Evolutionary conservation across 2,329 filamentous ascomycete species (phyloP).

Genomic region (Harringtonia aguacate): DNA sequence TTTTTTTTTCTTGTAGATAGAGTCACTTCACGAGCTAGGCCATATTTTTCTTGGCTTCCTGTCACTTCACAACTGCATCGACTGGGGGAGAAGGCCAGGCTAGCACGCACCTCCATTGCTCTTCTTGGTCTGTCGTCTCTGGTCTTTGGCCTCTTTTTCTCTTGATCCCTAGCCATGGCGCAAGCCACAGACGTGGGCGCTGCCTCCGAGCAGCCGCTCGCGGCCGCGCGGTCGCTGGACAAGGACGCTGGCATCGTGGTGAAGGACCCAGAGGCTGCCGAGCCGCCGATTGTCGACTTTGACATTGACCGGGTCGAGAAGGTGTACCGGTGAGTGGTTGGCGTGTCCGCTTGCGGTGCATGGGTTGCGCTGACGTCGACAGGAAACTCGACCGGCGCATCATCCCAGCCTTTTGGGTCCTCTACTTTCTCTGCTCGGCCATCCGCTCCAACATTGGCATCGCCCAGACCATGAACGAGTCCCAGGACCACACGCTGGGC

Average conservation of each 20-base stretch:
- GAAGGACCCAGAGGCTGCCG: not conserved
- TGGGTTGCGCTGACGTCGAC: not conserved
- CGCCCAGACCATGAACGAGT: constrained; percentile 84
- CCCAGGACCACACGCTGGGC: constrained; percentile 62
- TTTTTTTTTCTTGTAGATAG: too few species aligned
- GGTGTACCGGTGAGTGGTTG: constrained; percentile 33
- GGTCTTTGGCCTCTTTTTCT: not conserved
- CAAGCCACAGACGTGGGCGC: too few species aligned
- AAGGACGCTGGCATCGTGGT: not conserved
- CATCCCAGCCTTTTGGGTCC: constrained; percentile 72
- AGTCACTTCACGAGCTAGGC: too few species aligned
- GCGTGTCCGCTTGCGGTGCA: not conserved
- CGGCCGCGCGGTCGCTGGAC: not conserved
- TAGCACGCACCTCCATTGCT: constrained; percentile 44
- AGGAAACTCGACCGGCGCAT: constrained; percentile 47
- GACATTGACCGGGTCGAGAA: constrained; percentile 40
- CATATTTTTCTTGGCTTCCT: not conserved
- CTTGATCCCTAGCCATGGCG: not conserved
- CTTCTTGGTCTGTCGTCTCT: constrained; percentile 24
- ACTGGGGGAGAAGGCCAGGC: too few species aligned
- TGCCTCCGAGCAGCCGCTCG: not conserved
- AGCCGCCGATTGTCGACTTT: constrained; percentile 25
- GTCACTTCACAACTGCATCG: not conserved
- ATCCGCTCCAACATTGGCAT: constrained; percentile 88
- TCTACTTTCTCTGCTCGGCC: constrained; percentile 88